These are phyloP conservation scores for Pugionium dolabratum DNA, from an alignment of 345 rosid species.

Conservation along the genomic window DNA sequence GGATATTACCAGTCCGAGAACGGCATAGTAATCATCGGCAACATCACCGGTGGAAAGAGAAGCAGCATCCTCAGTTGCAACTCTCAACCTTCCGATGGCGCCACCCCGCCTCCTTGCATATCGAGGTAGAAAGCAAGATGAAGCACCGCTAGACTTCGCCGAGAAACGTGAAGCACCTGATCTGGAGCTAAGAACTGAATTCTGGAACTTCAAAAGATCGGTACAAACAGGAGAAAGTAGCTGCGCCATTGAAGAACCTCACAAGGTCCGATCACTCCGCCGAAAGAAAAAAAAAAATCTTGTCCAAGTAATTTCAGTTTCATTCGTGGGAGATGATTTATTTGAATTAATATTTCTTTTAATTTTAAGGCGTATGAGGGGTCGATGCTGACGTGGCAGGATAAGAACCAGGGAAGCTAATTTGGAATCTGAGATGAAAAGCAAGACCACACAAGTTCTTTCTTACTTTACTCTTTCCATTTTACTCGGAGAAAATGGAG, in stretches of 20 bases:
- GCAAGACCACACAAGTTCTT: too few relatives aligned
- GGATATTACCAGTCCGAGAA: slow-evolving; percentile 73
- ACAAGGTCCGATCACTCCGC: slow-evolving; percentile 20
- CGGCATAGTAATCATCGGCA: slow-evolving; percentile 84
- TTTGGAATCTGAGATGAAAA: slow-evolving; percentile 40
- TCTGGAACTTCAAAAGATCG: slow-evolving; percentile 62
- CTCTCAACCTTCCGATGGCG: slow-evolving; percentile 47
- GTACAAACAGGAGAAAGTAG: slow-evolving; percentile 72
- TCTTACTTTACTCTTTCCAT: neutral
- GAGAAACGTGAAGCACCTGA: slow-evolving; percentile 42
- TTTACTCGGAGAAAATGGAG: neutral
- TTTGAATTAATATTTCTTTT: slow-evolving; percentile 8
- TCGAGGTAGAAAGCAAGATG: slow-evolving; percentile 39
- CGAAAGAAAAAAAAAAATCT: neutral
- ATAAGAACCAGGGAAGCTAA: slow-evolving; percentile 46
- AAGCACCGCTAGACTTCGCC: slow-evolving; percentile 31
- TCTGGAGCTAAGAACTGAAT: slow-evolving; percentile 44
- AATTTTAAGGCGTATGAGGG: slow-evolving; percentile 45
- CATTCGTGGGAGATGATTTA: slow-evolving; percentile 3
- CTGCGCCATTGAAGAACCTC: slow-evolving; percentile 62
- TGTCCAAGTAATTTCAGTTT: slow-evolving; percentile 10
- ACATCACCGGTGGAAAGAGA: slow-evolving; percentile 47
- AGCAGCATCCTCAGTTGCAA: slow-evolving; percentile 54
- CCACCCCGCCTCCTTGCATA: slow-evolving; percentile 40
- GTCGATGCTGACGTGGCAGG: slow-evolving; percentile 61